These are phyloP conservation scores for Fusarium nematophilum DNA, from an alignment of 2,329 filamentous ascomycete genomes.

Conservation along the genomic window DNA sequence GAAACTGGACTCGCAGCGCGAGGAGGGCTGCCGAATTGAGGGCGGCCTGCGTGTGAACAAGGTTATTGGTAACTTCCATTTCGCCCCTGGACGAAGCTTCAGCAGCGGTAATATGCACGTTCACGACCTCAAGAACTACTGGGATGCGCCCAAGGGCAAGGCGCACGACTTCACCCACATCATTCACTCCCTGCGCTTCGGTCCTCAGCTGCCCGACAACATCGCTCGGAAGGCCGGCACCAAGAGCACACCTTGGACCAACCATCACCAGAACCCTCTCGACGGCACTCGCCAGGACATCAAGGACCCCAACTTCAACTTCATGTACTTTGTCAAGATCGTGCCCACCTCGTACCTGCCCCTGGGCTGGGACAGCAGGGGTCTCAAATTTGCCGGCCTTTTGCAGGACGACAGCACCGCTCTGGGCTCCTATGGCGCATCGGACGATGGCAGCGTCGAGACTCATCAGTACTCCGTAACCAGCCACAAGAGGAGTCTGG, in stretches of 20 bases:
- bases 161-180: constrained; percentile 89
- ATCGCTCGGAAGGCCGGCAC: constrained; percentile 69
- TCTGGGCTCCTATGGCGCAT: constrained; percentile 65
- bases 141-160: constrained; percentile 74
- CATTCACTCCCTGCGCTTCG: constrained; percentile 91
- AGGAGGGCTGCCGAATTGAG: constrained; percentile 94
- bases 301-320: constrained; percentile 88
- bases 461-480: constrained; percentile 99
- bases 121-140: constrained; percentile 96
- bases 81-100: constrained; percentile 95
- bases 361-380: constrained; percentile 82
- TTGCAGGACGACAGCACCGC: constrained; percentile 71
- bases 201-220: constrained; percentile 85
- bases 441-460: constrained; percentile 83
- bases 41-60: constrained; percentile 96
- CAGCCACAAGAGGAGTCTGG: constrained; percentile 89
- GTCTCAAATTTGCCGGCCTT: constrained; percentile 43
- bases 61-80: constrained; percentile 98
- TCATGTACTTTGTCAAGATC: constrained; percentile 99
- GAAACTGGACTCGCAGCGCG: constrained; percentile 85
- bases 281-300: constrained; percentile 83
- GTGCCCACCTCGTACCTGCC: constrained; percentile 96
- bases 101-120: constrained; percentile 97
- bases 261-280: constrained; percentile 92
- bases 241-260: constrained; percentile 75